phyloP scores from a whole-genome alignment of 2,329 filamentous ascomycete species.

The Helotiales sp. region DNA sequence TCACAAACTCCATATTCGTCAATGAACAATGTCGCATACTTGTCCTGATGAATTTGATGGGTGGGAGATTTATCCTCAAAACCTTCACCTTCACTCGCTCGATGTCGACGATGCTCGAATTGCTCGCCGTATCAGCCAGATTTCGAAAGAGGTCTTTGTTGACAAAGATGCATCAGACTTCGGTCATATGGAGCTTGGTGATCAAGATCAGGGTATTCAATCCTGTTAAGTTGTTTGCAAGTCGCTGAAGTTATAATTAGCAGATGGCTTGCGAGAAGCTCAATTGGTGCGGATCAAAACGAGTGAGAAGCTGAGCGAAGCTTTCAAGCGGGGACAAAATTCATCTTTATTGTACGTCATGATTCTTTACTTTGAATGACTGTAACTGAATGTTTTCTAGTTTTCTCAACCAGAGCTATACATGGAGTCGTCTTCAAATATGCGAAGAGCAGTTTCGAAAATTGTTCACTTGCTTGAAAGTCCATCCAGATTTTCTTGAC shows the following conservation, averaged over 20 bases:
- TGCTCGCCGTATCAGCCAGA: not conserved
- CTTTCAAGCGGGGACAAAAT: not conserved
- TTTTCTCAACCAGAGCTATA: constrained; percentile 3
- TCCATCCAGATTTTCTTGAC: not conserved
- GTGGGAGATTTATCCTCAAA: constrained; percentile 1
- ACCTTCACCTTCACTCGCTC: not conserved
- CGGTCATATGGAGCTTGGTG: not conserved
- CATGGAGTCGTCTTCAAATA: constrained; percentile 4
- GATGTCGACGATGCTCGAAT: constrained; percentile 1
- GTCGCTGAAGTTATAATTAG: not conserved
- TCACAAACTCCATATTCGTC: not conserved
- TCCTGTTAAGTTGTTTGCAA: not conserved
- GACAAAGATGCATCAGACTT: not conserved
- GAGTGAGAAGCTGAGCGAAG: not conserved
- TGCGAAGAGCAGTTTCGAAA: constrained; percentile 4
- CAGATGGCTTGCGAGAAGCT: constrained; percentile 1
- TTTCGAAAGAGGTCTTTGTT: constrained; percentile 1
- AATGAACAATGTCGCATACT: not conserved
- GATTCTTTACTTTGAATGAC: not conserved
- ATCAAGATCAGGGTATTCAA: not conserved
- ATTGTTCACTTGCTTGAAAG: not conserved
- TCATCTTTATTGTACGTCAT: not conserved
- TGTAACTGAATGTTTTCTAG: not conserved
- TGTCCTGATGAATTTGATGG: constrained; percentile 1
- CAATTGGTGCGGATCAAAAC: not conserved